Evolutionary conservation across 306 rosid genomes (phyloP).

Genomic region (Lagenaria siceraria): DNA sequence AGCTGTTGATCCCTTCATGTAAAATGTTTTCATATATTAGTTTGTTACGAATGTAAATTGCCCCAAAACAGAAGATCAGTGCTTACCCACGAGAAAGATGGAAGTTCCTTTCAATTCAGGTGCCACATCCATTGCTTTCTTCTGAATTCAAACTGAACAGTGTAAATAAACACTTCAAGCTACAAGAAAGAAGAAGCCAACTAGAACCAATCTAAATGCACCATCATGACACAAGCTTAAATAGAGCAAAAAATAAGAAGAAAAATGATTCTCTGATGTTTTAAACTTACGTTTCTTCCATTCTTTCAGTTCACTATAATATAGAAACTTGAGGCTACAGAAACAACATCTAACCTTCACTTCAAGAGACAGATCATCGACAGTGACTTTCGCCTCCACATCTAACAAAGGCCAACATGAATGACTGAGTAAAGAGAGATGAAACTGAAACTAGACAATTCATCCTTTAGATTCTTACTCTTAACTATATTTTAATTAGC

Average conservation of each 20-base stretch:
- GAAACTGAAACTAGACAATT: background rate
- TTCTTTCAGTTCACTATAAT: background rate
- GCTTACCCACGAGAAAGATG: constrained; percentile 78
- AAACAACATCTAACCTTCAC: constrained; percentile 47
- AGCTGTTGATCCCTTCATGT: constrained; percentile 58
- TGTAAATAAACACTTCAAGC: constrained; percentile 42
- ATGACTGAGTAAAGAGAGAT: background rate
- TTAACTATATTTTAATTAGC: background rate
- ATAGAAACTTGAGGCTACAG: background rate
- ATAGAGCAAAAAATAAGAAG: background rate
- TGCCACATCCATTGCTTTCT: constrained; percentile 53
- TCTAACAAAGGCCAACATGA: constrained; percentile 10
- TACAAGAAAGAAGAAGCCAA: background rate
- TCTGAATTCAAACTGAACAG: constrained; percentile 54
- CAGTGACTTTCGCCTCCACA: constrained; percentile 27
- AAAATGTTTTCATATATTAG: background rate
- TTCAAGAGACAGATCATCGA: constrained; percentile 28
- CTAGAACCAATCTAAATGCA: background rate
- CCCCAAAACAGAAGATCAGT: background rate
- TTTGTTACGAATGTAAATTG: background rate
- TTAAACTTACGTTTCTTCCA: background rate
- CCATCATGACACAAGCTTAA: background rate
- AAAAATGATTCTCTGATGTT: background rate
- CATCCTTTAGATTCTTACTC: background rate
- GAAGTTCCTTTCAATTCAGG: constrained; percentile 80